Conservation (phyloP, 2,329 filamentous ascomycete genomes). For the Trichoderma breve region DNA sequence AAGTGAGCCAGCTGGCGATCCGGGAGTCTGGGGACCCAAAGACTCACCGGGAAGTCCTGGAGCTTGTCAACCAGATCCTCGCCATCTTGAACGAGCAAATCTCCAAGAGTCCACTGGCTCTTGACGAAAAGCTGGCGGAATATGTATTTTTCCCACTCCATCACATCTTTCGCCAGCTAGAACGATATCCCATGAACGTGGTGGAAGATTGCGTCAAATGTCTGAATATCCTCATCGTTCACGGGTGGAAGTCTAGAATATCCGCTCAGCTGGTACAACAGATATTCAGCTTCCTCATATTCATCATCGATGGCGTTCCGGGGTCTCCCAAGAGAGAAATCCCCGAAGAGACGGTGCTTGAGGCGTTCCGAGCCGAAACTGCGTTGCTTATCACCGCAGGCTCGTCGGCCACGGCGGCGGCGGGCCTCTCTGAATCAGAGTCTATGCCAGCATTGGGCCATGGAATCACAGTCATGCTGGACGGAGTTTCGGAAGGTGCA, state of each 20-base stretch:
- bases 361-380: constrained; percentile 67
- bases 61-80: constrained; percentile 46
- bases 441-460: constrained; percentile 79
- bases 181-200: constrained; percentile 66
- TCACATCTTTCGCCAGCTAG: constrained; percentile 76
- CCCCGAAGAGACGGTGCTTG: constrained; percentile 71
- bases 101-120: constrained; percentile 42
- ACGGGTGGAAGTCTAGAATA: constrained; percentile 76
- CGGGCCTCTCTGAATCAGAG: constrained; percentile 52
- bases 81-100: constrained; percentile 46
- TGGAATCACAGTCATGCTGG: constrained; percentile 74
- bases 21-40: constrained; percentile 44
- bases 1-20: constrained; percentile 57
- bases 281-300: constrained; percentile 78
- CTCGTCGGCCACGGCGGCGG: constrained; percentile 48
- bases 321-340: constrained; percentile 46
- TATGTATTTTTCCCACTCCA: constrained; percentile 94
- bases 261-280: constrained; percentile 74
- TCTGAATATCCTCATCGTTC: constrained; percentile 66
- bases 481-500: constrained; percentile 63
- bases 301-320: constrained; percentile 73
- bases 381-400: constrained; percentile 62
- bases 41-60: constrained; percentile 44
- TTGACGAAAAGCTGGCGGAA: constrained; percentile 84
- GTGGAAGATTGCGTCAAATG: constrained; percentile 77